Conservation (phyloP, 2,329 filamentous ascomycete species). For the Alternaria sp. region DNA sequence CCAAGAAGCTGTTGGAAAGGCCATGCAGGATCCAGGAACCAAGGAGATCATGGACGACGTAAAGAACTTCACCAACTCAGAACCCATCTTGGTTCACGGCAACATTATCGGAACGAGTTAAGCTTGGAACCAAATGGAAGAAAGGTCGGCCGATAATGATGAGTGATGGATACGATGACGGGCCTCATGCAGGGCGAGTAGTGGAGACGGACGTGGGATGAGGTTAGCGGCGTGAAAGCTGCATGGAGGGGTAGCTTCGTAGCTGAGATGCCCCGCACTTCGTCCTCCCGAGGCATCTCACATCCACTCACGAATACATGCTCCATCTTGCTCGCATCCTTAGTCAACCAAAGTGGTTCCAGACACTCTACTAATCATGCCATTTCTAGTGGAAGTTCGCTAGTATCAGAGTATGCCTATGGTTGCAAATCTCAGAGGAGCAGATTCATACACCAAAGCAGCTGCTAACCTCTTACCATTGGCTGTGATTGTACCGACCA, state of each 20-base stretch:
- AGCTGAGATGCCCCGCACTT: slow-evolving; percentile 4
- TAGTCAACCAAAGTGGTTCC: not conserved
- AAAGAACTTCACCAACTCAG: slow-evolving; percentile 46
- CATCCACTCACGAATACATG: not conserved
- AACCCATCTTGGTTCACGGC: slow-evolving; percentile 42
- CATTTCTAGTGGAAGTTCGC: not conserved
- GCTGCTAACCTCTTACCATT: not conserved
- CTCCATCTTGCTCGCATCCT: not conserved
- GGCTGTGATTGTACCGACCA: not conserved
- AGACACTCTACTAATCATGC: not conserved
- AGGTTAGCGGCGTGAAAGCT: not conserved
- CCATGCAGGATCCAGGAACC: slow-evolving; percentile 22
- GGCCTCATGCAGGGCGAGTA: not conserved
- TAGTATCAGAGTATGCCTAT: too few species aligned
- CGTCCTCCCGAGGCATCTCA: slow-evolving; percentile 5
- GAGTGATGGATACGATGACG: not conserved
- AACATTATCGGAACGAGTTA: slow-evolving; percentile 26
- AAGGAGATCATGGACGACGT: slow-evolving; percentile 51
- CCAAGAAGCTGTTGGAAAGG: slow-evolving; percentile 32
- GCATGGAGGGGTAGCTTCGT: slow-evolving; percentile 9
- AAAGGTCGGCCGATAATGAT: not conserved
- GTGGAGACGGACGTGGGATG: not conserved
- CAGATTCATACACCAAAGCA: not conserved
- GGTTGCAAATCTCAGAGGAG: not conserved
- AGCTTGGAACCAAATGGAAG: not conserved